Percentiles rank a stretch among this genome's conserved stretches.
Evolutionary conservation across 495 filamentous ascomycete genomes (phyloP).

Genomic region (Hypoxylon fuscum): DNA sequence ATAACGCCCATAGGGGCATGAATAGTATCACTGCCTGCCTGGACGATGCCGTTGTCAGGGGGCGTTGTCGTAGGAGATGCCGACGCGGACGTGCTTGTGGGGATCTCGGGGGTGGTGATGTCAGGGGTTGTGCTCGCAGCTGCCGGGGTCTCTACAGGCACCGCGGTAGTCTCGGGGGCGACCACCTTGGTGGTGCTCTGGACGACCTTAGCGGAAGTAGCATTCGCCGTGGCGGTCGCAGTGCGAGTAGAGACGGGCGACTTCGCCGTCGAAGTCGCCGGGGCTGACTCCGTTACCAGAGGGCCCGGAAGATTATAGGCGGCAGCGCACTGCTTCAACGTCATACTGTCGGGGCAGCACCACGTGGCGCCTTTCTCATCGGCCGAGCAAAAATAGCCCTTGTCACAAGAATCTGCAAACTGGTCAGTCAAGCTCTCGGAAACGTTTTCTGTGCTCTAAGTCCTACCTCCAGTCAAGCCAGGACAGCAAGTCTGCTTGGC

Average conservation of each 20-base stretch:
- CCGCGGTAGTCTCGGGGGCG: conserved; percentile 4
- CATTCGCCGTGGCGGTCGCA: conserved; percentile 32
- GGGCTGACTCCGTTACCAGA: conserved; percentile 48
- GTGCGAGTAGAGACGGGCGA: conserved; percentile 24
- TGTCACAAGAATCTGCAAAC: conserved; percentile 55
- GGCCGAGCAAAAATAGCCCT: conserved; percentile 57
- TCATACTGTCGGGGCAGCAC: conserved; percentile 58
- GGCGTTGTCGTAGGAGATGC: conserved; percentile 26
- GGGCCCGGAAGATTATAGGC: conserved; percentile 49
- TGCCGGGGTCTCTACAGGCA: background rate
- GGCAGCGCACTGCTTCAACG: conserved; percentile 52
- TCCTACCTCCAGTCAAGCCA: conserved; percentile 53
- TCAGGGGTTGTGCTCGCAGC: conserved; percentile 1
- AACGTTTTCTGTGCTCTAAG: background rate
- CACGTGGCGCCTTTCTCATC: conserved; percentile 50
- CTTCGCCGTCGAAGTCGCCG: conserved; percentile 37
- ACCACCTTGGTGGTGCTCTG: conserved; percentile 14
- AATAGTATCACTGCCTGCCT: conserved; percentile 18
- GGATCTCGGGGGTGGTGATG: background rate
- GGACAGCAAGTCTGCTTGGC: conserved; percentile 58
- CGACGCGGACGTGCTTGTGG: conserved; percentile 9
- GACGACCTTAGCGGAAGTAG: conserved; percentile 26
- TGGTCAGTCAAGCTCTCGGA: conserved; percentile 24
- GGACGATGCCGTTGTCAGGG: conserved; percentile 25
- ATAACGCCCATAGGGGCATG: conserved; percentile 13